These are phyloP conservation scores for Talaromyces verruculosus DNA, from an alignment of 2,329 filamentous ascomycete species.

Conservation along the genomic window DNA sequence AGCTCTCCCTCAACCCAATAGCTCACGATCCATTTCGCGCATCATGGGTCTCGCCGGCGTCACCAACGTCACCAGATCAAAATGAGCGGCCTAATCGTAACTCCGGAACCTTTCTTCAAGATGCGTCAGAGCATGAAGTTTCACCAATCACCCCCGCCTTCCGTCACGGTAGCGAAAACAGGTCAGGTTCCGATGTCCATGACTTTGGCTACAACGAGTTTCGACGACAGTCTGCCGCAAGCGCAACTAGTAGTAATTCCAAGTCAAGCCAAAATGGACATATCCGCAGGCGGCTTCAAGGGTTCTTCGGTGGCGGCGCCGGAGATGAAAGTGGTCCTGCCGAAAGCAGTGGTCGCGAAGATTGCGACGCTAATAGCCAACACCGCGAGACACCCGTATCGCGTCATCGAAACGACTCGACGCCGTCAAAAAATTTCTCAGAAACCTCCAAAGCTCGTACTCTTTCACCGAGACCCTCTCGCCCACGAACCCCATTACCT, in stretches of 20 bases:
- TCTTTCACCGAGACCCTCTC: constrained; percentile 70
- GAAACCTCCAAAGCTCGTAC: constrained; percentile 50
- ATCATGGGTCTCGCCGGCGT: constrained; percentile 22
- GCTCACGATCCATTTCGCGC: constrained; percentile 18
- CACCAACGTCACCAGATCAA: constrained; percentile 25
- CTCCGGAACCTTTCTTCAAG: constrained; percentile 41
- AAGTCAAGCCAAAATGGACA: constrained; percentile 69
- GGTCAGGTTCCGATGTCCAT: constrained; percentile 59
- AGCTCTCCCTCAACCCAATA: constrained; percentile 20
- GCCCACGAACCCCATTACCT: constrained; percentile 80
- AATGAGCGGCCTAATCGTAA: constrained; percentile 26
- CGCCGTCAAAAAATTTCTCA: constrained; percentile 62
- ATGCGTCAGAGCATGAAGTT: constrained; percentile 41
- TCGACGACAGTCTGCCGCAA: constrained; percentile 82
- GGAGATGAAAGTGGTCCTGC: constrained; percentile 76
- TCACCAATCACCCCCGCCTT: constrained; percentile 69
- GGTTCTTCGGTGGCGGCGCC: constrained; percentile 93
- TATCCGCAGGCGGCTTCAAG: constrained; percentile 76
- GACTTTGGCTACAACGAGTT: constrained; percentile 66
- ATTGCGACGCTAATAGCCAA: constrained; percentile 68
- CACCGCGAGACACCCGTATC: constrained; percentile 55
- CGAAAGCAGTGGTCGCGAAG: constrained; percentile 57
- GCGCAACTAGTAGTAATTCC: constrained; percentile 82
- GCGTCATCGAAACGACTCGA: constrained; percentile 79
- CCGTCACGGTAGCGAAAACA: constrained; percentile 57